These are phyloP conservation scores for Nothophaeocryptopus gaeumannii DNA, from an alignment of 2,329 filamentous ascomycete genomes.

Conservation along the genomic window DNA sequence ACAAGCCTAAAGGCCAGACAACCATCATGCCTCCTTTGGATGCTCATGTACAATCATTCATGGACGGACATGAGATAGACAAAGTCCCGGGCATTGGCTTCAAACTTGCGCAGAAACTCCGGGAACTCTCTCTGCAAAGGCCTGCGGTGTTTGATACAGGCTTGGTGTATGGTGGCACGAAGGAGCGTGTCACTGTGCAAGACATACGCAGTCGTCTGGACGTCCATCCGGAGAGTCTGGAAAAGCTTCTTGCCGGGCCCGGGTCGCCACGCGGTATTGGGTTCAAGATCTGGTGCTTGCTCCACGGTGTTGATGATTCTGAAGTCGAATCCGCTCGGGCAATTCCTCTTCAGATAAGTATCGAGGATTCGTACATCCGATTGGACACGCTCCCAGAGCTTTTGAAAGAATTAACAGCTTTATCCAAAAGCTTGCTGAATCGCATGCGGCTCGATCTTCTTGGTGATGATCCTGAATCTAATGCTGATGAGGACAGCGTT, in stretches of 20 bases:
- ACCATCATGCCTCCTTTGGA: slow-evolving; percentile 64
- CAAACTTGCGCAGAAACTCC: slow-evolving; percentile 68
- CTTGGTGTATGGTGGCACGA: slow-evolving; percentile 49
- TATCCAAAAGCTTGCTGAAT: slow-evolving; percentile 68
- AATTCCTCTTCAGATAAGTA: slow-evolving; percentile 83
- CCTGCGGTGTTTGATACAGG: slow-evolving; percentile 44
- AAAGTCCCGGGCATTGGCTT: slow-evolving; percentile 83
- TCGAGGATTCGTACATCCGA: slow-evolving; percentile 84
- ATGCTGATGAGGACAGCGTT: slow-evolving; percentile 25
- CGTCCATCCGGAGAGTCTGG: slow-evolving; percentile 64
- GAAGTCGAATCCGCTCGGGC: slow-evolving; percentile 70
- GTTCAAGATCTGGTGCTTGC: slow-evolving; percentile 67
- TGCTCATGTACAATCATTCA: slow-evolving; percentile 62
- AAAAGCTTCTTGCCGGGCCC: slow-evolving; percentile 66
- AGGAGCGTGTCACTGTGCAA: slow-evolving; percentile 60
- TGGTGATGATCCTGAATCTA: slow-evolving; percentile 28
- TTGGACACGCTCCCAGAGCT: slow-evolving; percentile 65
- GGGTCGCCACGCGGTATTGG: slow-evolving; percentile 72
- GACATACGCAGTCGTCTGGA: slow-evolving; percentile 62
- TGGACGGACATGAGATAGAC: slow-evolving; percentile 72
- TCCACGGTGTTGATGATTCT: slow-evolving; percentile 75
- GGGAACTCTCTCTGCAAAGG: slow-evolving; percentile 56
- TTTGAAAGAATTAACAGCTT: slow-evolving; percentile 62
- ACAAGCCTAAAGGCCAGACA: slow-evolving; percentile 88
- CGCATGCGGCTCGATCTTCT: slow-evolving; percentile 77